Conservation (phyloP, 345 rosid genomes). For the Lepidium aucheri region DNA sequence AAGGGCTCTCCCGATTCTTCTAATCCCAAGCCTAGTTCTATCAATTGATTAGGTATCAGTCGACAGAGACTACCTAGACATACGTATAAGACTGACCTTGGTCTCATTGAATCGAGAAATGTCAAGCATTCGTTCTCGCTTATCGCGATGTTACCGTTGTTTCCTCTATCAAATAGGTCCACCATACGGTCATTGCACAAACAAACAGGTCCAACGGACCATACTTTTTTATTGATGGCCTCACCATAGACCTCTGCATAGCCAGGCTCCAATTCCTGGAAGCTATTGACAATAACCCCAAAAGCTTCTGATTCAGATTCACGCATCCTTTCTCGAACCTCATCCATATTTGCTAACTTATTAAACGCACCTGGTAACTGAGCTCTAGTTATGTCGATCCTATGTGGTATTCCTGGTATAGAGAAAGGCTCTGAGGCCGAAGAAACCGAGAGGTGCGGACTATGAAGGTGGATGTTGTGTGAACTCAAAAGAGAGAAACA, state of each 20-base stretch:
- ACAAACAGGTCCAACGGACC: slow-evolving; percentile 88
- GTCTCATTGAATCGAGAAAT: slow-evolving; percentile 49
- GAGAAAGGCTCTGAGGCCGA: slow-evolving; percentile 47
- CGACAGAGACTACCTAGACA: slow-evolving; percentile 78
- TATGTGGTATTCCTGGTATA: slow-evolving; percentile 48
- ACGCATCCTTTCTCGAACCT: slow-evolving; percentile 51
- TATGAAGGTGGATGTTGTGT: slow-evolving; percentile 36
- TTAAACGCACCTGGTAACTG: slow-evolving; percentile 57
- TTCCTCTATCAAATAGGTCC: slow-evolving; percentile 66
- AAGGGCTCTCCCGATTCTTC: slow-evolving; percentile 58
- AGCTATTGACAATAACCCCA: slow-evolving; percentile 66
- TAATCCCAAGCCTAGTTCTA: slow-evolving; percentile 57
- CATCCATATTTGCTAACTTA: slow-evolving; percentile 41
- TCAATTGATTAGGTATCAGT: slow-evolving; percentile 47
- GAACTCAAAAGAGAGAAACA: slow-evolving; percentile 57
- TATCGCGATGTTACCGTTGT: slow-evolving; percentile 37
- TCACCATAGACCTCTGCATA: slow-evolving; percentile 34
- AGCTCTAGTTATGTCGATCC: slow-evolving; percentile 36
- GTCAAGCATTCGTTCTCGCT: slow-evolving; percentile 34
- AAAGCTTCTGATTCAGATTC: slow-evolving; percentile 51
- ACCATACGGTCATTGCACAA: slow-evolving; percentile 30
- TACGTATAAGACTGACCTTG: slow-evolving; percentile 59
- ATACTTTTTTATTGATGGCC: slow-evolving; percentile 43
- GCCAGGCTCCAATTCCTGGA: slow-evolving; percentile 48
- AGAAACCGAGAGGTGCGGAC: slow-evolving; percentile 32